These are phyloP conservation scores for Carex parvula DNA, from an alignment of 176 grass and related monocot genomes.

Conservation along the genomic window DNA sequence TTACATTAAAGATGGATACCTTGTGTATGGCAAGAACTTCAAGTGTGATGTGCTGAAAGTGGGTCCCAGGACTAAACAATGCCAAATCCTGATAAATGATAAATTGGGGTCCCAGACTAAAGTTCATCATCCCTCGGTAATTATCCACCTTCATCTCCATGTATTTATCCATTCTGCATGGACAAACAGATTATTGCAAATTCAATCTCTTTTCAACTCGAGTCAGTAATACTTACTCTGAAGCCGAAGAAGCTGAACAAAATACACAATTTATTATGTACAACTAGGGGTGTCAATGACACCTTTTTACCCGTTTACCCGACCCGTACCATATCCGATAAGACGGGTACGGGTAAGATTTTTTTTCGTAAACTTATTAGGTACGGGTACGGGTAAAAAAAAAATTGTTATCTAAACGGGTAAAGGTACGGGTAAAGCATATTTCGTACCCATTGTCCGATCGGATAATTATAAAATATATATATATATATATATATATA, in stretches of 20 bases:
- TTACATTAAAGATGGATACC: background rate
- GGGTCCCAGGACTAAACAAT: background rate
- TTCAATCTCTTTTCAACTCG: background rate
- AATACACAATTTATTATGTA: background rate
- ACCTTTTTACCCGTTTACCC: no score
- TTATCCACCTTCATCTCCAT: background rate
- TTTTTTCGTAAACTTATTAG: no score
- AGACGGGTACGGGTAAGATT: no score
- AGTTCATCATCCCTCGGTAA: background rate
- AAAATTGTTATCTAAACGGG: no score
- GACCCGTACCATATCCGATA: no score
- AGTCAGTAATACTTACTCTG: background rate
- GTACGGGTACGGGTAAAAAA: no score
- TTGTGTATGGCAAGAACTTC: background rate
- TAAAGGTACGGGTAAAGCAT: no score
- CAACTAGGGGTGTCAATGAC: background rate
- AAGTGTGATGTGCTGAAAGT: background rate
- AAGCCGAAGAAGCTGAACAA: background rate
- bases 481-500: no score
- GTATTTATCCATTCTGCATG: background rate
- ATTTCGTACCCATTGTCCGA: no score
- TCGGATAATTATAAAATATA: no score
- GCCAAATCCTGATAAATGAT: background rate
- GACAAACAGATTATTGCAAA: background rate
- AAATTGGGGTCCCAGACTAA: background rate